These are phyloP conservation scores for Oryza brachyantha DNA, from an alignment of 176 grass and related monocot species.

Conservation along the genomic window DNA sequence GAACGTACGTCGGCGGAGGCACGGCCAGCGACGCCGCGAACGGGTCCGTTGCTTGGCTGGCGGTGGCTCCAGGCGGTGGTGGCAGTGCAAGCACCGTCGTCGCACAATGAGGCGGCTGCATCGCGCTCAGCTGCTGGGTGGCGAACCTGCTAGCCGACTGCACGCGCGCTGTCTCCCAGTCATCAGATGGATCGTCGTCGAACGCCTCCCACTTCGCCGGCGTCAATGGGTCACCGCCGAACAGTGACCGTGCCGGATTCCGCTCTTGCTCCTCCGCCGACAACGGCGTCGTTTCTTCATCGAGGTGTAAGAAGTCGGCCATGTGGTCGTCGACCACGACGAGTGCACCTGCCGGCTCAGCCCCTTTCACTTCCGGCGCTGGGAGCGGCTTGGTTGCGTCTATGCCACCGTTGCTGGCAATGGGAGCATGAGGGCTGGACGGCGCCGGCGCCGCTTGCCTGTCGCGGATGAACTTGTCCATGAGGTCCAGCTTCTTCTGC, in stretches of 20 bases:
- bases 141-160: conserved; percentile 37
- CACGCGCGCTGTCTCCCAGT: conserved; percentile 49
- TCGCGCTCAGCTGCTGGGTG: conserved; percentile 24
- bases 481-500: conserved; percentile 64
- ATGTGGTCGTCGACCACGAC: background rate
- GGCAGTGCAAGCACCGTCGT: conserved; percentile 50
- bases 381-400: conserved; percentile 20
- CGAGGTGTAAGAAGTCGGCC: conserved; percentile 55
- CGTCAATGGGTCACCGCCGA: conserved; percentile 18
- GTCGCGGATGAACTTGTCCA: conserved; percentile 76
- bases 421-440: background rate
- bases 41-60: conserved; percentile 16
- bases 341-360: background rate
- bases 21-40: conserved; percentile 60
- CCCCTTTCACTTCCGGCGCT: background rate
- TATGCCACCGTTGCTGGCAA: conserved; percentile 7
- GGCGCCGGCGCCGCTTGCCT: conserved; percentile 18
- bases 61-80: background rate
- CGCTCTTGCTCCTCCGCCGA: conserved; percentile 33
- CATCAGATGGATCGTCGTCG: conserved; percentile 1
- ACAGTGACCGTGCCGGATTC: conserved; percentile 42
- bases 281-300: conserved; percentile 29
- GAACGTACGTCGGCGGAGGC: conserved; percentile 56
- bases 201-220: conserved; percentile 51
- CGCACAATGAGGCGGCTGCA: conserved; percentile 11